Base-by-base conservation (phyloP, 1,284 basidiomycete species). In the Ceratobasidium sp. region DNA sequence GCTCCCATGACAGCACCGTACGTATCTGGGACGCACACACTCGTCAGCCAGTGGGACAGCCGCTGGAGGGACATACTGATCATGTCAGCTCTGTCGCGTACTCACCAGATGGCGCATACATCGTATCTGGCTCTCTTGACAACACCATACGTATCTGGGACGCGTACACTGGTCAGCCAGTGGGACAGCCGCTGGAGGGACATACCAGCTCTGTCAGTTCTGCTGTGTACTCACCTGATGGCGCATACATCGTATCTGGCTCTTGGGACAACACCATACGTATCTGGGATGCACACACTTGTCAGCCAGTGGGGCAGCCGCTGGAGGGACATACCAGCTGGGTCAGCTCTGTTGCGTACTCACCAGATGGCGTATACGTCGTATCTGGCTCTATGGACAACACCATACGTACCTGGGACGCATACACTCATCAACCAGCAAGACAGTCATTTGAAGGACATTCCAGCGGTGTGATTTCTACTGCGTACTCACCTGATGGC, bases 41-140 rank as follows among this genome's bases (percentile, higher is more conserved):
- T 51, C 10, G 13, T 33, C 33, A 33, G 33, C 33, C 33, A 33
- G 33, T 33, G 33, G 33, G 33, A 33, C 33, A 33, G 33, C 33
- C 4, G 33, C 4, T 33, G 33, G 33, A 51, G 13, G 58, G n/a
- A 15, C 58, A 71, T 18, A 44, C 20, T 15, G 18, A 44, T 1
- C 1, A 1, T 13, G 51, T 79, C 40, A 18, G 18, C 2, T 77
- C 61, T 20, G 28, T 68, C 33, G 63, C 18, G 23, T 77, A 69
- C 55, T 79, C 69, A 18, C 61, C 78, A 5, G 77, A 68, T 20
- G 70, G 61, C 40, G 7, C 67, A 39, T 44, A 33, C n/a, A 40
- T 77, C 26, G 77, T 39, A 15, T 79, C 44, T 49, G 78, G 76
- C 28, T 77, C 78, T 26, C 5, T 6, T 15, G 77, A 78, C 42